Evolutionary conservation across 2,329 filamentous ascomycete genomes (phyloP), one percentile per base, ranked within the genome.

Genomic region (Cordyceps tenuipes): DNA sequence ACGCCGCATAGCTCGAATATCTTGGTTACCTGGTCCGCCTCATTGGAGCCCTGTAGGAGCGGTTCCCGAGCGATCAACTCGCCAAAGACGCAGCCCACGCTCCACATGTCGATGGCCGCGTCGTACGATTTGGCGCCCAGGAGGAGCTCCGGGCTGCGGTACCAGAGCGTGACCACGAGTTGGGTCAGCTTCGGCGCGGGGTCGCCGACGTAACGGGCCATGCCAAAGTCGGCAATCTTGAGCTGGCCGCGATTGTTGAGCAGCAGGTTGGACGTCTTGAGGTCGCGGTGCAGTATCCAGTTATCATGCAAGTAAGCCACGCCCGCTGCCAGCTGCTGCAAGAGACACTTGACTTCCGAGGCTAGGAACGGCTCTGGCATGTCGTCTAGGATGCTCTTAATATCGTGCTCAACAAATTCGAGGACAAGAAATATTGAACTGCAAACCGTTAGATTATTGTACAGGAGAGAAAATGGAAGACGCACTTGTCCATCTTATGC

Each of bases 141-240:
- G 2, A 99, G 82, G 12, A 97, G 82, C 74, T 97, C 94, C 0
- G 94, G 94, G 0, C 90, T 83, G 60, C 94, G 89, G 73, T 99
- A 99, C 94, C 94, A 99, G 7, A 99, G 82, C 7, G 94, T 99
- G 19, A 97, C 93, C 63, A 99, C 94, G 51, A 97, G 83, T 70
- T 93, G 89, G 2, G 94, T 97, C 62, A 97, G 81, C 63, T 89
- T 88, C 1, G 86, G 82, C 0, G 86, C 79, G 4, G 93, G 91
- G 66, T 90, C 85, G 55, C 89, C 89, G 60, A 89, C 89, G 75
- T 94, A 94, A 31, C 94, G 84, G 3, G 94, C 93, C 91, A 99
- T 97, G 72, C 94, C 94, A 70, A 99, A 99, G 75, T 99, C 94
- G 62, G 94, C 94, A 64, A 99, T 87, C 74, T 97, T 97, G 73